Base-by-base conservation (phyloP, 2,329 filamentous ascomycete species). In the Rhinocladiella mackenziei region DNA sequence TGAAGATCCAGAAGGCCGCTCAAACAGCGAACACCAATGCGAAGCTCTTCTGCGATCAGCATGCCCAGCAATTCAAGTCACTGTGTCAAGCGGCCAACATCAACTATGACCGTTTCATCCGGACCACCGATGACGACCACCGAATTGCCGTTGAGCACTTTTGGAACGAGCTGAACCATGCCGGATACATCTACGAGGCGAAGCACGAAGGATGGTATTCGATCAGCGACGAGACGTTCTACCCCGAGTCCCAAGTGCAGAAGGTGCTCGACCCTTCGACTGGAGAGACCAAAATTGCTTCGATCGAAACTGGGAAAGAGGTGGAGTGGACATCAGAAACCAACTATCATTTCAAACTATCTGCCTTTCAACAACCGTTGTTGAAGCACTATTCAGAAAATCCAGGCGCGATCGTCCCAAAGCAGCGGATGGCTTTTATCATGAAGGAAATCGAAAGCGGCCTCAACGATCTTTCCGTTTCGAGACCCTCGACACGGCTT, bases 141-240 rank as follows among this genome's bases (percentile, higher is more conserved):
- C 80, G 80, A 58, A 80, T 86, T 28, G 87, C 88, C 1, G 92
- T 98, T 30, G 79, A 89, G 59, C 83, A 92, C 62, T 89, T 94
- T 57, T 98, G 92, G 92, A 75, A 79, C 54, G 75, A 89, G 62
- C 72, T 98, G 47, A 76, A 83, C 58, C 80, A 89, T 42, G 74
- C 77, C 34, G 84, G 84, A 6, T 82, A 84, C 49, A 83, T 97
- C 41, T 96, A 96, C 66, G 81, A 85, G 59, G 80, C 81, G 8
- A 87, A 84, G 56, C 92, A 97, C 58, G 80, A 88, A 61, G 92
- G 92, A 1, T 98, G 92, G 92, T 98, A 98, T 65, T 92, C 86
- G 43, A 84, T 98, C 41, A 89, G 86, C 63, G 92, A 98, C 64
- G 92, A 98, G 73, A 91, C 91, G 28, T 98, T 94, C 66, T 97